Base-by-base conservation (phyloP, 2,329 filamentous ascomycete genomes). In the Eutypella sp. region DNA sequence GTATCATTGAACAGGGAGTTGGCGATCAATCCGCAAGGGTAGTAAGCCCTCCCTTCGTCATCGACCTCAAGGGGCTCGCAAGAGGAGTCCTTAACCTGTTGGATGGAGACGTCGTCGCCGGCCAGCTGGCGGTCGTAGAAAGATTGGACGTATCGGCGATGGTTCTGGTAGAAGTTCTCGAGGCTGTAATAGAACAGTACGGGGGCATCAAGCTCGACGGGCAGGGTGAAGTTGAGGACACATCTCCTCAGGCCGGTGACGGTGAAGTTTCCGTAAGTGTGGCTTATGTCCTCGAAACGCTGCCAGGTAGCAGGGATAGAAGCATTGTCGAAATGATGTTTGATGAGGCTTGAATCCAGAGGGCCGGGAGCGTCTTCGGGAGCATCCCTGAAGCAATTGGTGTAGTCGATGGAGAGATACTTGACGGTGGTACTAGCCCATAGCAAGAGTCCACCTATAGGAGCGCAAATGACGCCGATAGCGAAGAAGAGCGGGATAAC, bases 161-260 rank as follows among this genome's bases (percentile, higher is more conserved):
- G 93, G 65, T 99, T 99, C 69, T 99, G 93, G 73, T 97, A 97
- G 72, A 99, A 99, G 70, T 97, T 96, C 47, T 89, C 92, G 52
- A 99, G 82, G 56, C 87, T 86, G 68, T 99, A 99, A 73, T 96
- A 99, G 67, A 97, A 82, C 50, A 92, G 79, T 10, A 99, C 87
- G 0, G 92, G 90, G 1, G 90, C 81, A 3, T 78, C 75, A 67
- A 99, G 84, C 47, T 82, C 73, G 58, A 92, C 84, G 2, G 89
- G 89, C 8, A 96, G 82, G 29, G 79, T 73, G 68, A 97, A 96
- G 50, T 81, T 75, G 46, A 99, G 68, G 25, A 78, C 78, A 76
- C 93, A 99, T 68, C 39, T 54, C n/a, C 53, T 58, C n/a, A 57
- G 47, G 23, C 52, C 46, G 19, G 39, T 16, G 20, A 62, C 53